A percentile compares a stretch with the other conserved stretches of the same genome.
Conservation (phyloP, 2,329 filamentous ascomycete genomes). For the Ilyonectria robusta region DNA sequence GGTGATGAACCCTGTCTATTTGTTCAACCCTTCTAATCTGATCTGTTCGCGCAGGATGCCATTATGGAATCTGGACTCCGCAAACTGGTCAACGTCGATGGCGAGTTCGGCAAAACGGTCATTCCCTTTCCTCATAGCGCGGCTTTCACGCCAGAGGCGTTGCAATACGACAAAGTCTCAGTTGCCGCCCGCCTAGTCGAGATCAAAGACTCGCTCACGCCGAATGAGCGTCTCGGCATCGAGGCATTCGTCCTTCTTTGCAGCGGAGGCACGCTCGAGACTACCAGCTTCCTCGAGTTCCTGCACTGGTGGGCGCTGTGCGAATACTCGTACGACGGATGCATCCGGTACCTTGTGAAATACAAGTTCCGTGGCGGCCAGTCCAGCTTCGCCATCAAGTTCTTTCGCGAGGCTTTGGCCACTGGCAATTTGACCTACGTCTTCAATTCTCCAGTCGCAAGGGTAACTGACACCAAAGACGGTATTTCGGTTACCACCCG, state of each 20-base stretch:
- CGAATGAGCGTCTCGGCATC: conserved; percentile 56
- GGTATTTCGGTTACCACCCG: conserved; percentile 53
- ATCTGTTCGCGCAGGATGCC: conserved; percentile 35
- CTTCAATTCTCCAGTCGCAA: conserved; percentile 56
- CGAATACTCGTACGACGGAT: conserved; percentile 58
- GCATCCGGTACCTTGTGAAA: conserved; percentile 56
- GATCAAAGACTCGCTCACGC: conserved; percentile 55
- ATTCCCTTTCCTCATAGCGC: conserved; percentile 59
- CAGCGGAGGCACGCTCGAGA: conserved; percentile 59
- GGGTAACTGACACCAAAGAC: conserved; percentile 47
- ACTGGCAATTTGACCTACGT: conserved; percentile 57
- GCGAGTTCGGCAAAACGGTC: conserved; percentile 52
- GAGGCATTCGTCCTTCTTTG: conserved; percentile 60
- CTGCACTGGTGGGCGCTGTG: conserved; percentile 63
- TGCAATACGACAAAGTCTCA: conserved; percentile 57
- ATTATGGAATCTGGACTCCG: conserved; percentile 52
- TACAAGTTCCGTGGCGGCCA: conserved; percentile 61
- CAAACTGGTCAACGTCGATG: conserved; percentile 64
- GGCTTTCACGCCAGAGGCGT: conserved; percentile 50
- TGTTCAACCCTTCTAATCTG: fast-evolving
- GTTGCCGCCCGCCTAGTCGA: conserved; percentile 58
- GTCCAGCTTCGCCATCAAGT: conserved; percentile 59
- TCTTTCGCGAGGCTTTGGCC: conserved; percentile 59
- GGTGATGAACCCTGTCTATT: neutral
- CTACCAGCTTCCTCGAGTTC: conserved; percentile 62